Conservation (phyloP, 2,329 filamentous ascomycete species). For the Aspergillus sp. region DNA sequence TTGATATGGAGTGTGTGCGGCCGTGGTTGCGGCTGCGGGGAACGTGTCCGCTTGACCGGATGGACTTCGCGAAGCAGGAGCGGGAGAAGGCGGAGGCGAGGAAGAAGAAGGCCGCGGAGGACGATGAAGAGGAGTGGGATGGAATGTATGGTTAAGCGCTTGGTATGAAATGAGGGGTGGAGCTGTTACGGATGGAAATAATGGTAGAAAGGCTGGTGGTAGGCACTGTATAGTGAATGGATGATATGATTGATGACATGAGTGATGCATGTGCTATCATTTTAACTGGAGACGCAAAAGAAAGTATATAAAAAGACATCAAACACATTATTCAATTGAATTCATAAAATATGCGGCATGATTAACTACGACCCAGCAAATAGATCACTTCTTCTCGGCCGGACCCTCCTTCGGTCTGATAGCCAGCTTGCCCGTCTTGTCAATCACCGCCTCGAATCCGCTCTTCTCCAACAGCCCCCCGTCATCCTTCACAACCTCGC, state of each 20-base stretch:
- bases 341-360: neutral
- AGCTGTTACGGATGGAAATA: neutral
- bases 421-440: slow-evolving; percentile 43
- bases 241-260: neutral
- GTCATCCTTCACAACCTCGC: slow-evolving; percentile 43
- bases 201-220: neutral
- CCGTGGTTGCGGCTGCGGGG: slow-evolving; percentile 65
- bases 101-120: slow-evolving; percentile 42
- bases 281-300: neutral
- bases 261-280: neutral
- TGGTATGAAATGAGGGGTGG: neutral
- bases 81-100: slow-evolving; percentile 52
- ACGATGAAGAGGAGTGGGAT: slow-evolving; percentile 50
- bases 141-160: slow-evolving; percentile 44
- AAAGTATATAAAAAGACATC: neutral
- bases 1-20: slow-evolving; percentile 64
- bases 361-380: neutral
- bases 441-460: slow-evolving; percentile 45
- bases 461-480: slow-evolving; percentile 41
- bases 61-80: slow-evolving; percentile 57
- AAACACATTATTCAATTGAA: slow-evolving; percentile 1
- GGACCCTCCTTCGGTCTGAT: slow-evolving; percentile 35
- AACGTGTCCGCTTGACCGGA: slow-evolving; percentile 63
- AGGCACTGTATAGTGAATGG: neutral
- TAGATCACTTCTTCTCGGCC: neutral